A percentile compares a stretch with the other conserved stretches of the same genome.
Evolutionary conservation across 768 basidiomycete genomes (phyloP).

Genomic region (Auricularia auricula-judae): DNA sequence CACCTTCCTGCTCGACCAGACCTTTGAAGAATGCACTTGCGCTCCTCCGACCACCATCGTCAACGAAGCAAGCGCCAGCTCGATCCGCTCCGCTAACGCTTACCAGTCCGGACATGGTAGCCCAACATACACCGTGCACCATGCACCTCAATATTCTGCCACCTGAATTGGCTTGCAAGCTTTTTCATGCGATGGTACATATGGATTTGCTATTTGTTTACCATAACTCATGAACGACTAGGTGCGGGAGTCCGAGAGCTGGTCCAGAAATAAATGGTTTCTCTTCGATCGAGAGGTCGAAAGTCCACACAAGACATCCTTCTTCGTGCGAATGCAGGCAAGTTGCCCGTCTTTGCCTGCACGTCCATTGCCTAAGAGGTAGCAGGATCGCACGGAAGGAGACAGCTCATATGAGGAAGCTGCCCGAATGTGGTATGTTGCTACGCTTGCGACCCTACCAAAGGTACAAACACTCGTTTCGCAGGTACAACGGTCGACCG

Average conservation of each 20-base stretch:
- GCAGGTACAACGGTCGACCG: conserved; percentile 70
- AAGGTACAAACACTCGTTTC: not conserved
- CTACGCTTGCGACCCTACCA: not conserved
- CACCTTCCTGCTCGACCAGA: no score
- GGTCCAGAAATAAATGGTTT: conserved; percentile 78
- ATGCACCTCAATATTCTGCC: conserved; percentile 60
- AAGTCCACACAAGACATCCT: conserved; percentile 74
- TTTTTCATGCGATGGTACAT: conserved; percentile 60
- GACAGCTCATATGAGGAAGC: not conserved
- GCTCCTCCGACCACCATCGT: conserved; percentile 41
- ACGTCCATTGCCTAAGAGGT: no score
- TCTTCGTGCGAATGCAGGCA: conserved; percentile 46
- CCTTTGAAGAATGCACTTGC: conserved; percentile 32
- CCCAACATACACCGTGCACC: conserved; percentile 64
- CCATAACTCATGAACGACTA: not conserved
- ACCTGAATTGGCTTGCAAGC: conserved; percentile 57
- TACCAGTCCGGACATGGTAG: conserved; percentile 49
- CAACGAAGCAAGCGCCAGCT: conserved; percentile 19
- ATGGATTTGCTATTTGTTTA: conserved; percentile 9
- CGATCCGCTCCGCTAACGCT: conserved; percentile 53
- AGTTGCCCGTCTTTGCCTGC: not conserved
- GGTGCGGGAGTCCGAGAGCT: conserved; percentile 16
- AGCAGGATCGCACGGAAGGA: not conserved
- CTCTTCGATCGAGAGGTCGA: conserved; percentile 72
- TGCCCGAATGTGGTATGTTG: not conserved